Evolutionary conservation across 768 basidiomycete species (phyloP), one percentile per base, ranked within the genome.

Genomic region (Lactarius akahatsu): DNA sequence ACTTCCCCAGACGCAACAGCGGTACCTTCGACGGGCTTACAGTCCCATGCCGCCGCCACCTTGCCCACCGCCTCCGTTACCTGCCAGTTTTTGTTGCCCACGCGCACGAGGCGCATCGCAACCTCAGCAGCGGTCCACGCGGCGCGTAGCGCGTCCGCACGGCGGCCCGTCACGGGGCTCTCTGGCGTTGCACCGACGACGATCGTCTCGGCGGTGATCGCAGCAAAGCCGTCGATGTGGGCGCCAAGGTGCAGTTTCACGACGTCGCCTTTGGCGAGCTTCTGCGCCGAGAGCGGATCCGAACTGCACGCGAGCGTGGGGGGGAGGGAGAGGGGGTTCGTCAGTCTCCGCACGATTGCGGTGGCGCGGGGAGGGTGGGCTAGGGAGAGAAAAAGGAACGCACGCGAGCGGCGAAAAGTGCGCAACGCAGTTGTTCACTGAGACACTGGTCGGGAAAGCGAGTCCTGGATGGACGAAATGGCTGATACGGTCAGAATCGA

Each of bases 181-280:
- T 85, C 80, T 28, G 82, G 78, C 62, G 86, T 87, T 43, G 93
- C 89, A 47, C 94, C 92, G 38, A 98, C 85, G 66, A 97, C 86
- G 73, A 98, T 77, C 61, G 96, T 98, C 78, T 99, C 97, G 40
- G 94, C 97, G 74, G 86, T 87, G 76, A 97, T 88, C 62, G 94
- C 87, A 23, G 96, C 95, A 77, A 92, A 98, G 64, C 97, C 97
- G 76, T 98, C 96, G 77, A 99, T 94, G 74, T 99, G 97, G 23
- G 96, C 95, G 56, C 97, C 97, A 67, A 98, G 83, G 77, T 96
- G 93, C 69, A 99, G 79, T 80, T 98, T 98, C 71, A 98, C 96
- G 65, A 99, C 87, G 76, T 99, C 97, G 67, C 87, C 87, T 69
- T 94, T 90, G 32, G 85, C 86, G 70, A 96, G 83, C 59, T 77